These are phyloP conservation scores for Baeospora myosura DNA, from an alignment of 1,284 basidiomycete species.

Conservation along the genomic window DNA sequence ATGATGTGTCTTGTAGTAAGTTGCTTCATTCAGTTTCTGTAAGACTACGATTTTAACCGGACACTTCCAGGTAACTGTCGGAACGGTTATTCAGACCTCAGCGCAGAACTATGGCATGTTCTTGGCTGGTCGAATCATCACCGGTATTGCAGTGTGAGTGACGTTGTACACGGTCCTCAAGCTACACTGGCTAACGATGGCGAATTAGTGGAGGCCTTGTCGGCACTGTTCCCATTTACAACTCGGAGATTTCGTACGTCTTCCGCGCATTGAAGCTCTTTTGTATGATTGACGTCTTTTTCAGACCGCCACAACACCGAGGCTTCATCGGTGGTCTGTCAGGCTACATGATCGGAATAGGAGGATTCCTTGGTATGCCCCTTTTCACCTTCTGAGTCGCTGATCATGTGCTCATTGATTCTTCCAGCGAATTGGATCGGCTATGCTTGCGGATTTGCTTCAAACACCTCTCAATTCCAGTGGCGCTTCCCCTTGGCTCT, in stretches of 20 bases:
- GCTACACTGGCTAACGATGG: background rate
- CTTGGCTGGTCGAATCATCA: slow-evolving; percentile 13
- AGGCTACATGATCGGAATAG: slow-evolving; percentile 14
- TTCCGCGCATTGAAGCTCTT: background rate
- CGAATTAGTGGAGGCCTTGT: slow-evolving; percentile 11
- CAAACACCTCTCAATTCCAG: slow-evolving; percentile 10
- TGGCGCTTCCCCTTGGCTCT: slow-evolving; percentile 15
- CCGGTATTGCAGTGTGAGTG: slow-evolving; percentile 15
- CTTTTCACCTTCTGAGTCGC: background rate
- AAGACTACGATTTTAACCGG: background rate
- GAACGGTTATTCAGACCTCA: slow-evolving; percentile 16
- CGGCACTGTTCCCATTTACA: slow-evolving; percentile 16
- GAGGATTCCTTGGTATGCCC: slow-evolving; percentile 7
- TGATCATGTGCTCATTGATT: background rate
- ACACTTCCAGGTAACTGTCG: slow-evolving; percentile 10
- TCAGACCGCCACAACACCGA: slow-evolving; percentile 13
- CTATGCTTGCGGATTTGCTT: slow-evolving; percentile 12
- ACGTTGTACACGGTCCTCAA: background rate
- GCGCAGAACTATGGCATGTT: slow-evolving; percentile 17
- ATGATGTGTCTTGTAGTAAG: slow-evolving; percentile 13
- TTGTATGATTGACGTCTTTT: background rate
- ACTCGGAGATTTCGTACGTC: slow-evolving; percentile 15
- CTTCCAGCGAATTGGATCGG: slow-evolving; percentile 14
- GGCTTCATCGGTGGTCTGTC: slow-evolving; percentile 15
- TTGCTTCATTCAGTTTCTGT: background rate